Conservation (phyloP, 2,329 filamentous ascomycete species). For the Cryphonectria naterciae region DNA sequence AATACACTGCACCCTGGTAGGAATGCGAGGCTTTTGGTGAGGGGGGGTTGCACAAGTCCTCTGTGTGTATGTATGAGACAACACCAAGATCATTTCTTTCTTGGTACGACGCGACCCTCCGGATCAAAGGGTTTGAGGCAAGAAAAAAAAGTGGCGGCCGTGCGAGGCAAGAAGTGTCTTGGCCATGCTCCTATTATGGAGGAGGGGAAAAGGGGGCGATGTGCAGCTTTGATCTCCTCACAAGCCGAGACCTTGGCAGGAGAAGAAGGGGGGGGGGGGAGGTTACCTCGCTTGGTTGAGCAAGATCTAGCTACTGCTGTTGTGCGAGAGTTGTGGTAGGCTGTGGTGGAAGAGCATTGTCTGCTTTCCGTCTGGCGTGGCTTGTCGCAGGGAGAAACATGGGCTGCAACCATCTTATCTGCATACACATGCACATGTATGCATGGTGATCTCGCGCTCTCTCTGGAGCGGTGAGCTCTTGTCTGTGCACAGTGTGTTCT, state of each 20-base stretch:
- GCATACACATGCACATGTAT: not conserved
- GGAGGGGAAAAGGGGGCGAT: not conserved
- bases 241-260: not conserved
- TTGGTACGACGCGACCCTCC: not conserved
- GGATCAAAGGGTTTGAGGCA: not conserved
- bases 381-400: not conserved
- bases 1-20: not conserved
- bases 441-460: not conserved
- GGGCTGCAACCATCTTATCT: not conserved
- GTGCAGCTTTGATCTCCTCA: not conserved
- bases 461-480: slow-evolving; percentile 2
- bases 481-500: not conserved
- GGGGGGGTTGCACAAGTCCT: not conserved
- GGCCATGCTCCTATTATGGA: not conserved
- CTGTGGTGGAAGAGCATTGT: too few relatives aligned
- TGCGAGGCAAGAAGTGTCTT: not conserved
- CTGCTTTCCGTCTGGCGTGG: not conserved
- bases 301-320: not conserved
- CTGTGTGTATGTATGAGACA: not conserved
- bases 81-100: not conserved
- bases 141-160: not conserved
- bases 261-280: not conserved
- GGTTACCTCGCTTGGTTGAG: not conserved
- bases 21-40: not conserved
- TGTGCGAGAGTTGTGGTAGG: not conserved